Evolutionary conservation across 768 basidiomycete genomes (phyloP), one percentile per base, ranked within the genome.

Genomic region (Boletus sensibilis): DNA sequence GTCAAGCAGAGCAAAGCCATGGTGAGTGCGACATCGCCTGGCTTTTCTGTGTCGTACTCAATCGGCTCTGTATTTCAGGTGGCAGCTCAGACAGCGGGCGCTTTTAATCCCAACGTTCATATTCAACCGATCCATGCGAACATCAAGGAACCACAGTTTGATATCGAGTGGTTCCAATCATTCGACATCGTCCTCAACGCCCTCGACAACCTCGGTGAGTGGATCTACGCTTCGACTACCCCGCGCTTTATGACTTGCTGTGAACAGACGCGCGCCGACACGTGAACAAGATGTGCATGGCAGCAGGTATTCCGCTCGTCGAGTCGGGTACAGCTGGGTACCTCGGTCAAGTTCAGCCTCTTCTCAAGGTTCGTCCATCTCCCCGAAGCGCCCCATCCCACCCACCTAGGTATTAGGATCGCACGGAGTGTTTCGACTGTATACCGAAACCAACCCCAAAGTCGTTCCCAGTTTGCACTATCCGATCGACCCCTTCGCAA

Each of bases 271-370:
- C 96, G 8, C 85, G 94, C 45, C 77, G 93, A 68, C 96, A 98
- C 68, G 94, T 98, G 47, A 98, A 98, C 76, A 90, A 88, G 68
- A 94, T 99, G 87, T 98, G 97, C 71, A 90, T 97, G 79, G 94
- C 96, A 1, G 92, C 90, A 5, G 79, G 82, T 51, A 83, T 96
- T 0, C 95, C 95, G 0, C 79, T 98, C 8, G 92, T 99, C 21
- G 97, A 99, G 68, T 94, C 92, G 10, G 97, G 97, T 3, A 98
- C 97, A 3, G 93, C 94, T 5, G 97, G 97, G 0, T 99, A 98
- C 69, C 80, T 97, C 7, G 97, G 97, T 13, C 97, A 99, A 68
- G 96, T 98, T 0, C 95, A 97, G 59, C 96, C 97, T 21, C 78
- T 98, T 42, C 74, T 93, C 50, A 93, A 93, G 79, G 94, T 92